phyloP scores from a whole-genome alignment of 1,284 basidiomycete species.

The Lentinula novae-zelandiae region DNA sequence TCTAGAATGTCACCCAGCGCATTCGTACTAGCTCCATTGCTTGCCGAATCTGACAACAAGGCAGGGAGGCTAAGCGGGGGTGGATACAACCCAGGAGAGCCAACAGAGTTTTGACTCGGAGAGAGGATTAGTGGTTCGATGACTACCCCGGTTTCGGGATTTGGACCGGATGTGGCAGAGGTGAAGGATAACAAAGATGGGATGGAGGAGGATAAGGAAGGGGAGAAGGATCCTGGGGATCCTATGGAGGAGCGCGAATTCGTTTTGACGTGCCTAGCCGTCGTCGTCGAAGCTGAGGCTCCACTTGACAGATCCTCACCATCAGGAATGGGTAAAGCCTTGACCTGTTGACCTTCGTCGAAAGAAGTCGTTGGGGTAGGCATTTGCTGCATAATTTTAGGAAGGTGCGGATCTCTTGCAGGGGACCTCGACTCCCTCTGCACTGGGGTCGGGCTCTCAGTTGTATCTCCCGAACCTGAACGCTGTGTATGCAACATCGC shows the following conservation, averaged over 20 bases:
- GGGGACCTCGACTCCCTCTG: neutral
- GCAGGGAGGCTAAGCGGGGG: conserved; percentile 36
- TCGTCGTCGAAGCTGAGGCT: too few species aligned
- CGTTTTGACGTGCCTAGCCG: neutral
- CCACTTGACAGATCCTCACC: neutral
- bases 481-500: neutral
- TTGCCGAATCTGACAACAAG: conserved; percentile 23
- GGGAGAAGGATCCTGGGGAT: neutral
- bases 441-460: neutral
- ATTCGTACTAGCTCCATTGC: conserved; percentile 19
- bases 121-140: conserved; percentile 31
- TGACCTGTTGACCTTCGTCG: neutral
- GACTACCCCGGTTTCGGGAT: conserved; percentile 12
- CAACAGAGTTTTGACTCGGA: conserved; percentile 14
- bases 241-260: neutral
- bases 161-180: neutral
- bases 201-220: neutral
- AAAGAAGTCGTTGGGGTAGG: conserved; percentile 5
- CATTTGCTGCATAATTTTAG: conserved; percentile 4
- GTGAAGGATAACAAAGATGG: neutral
- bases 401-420: neutral
- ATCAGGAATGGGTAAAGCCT: neutral
- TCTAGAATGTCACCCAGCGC: conserved; percentile 53
- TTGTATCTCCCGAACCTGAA: neutral
- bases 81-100: conserved; percentile 18